Conservation (phyloP, 164 flowering plant species). For the Dillenia turbinata region DNA sequence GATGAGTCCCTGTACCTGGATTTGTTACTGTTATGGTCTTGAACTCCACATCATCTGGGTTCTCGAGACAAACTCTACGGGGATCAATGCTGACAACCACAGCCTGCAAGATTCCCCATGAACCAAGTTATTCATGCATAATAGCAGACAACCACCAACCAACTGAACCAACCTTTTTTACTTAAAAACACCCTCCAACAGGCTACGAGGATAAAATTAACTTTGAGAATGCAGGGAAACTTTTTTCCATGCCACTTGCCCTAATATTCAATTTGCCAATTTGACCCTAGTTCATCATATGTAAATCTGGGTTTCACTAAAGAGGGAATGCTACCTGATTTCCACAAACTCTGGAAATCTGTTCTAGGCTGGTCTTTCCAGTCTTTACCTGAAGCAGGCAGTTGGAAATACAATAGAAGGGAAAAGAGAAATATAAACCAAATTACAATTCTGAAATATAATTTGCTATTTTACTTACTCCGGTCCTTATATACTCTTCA, state of each 20-base stretch:
- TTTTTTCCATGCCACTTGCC: no score
- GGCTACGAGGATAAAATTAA: no score
- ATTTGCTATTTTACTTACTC: conserved; percentile 39
- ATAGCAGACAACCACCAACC: no score
- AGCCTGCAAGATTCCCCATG: conserved; percentile 43
- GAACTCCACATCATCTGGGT: conserved; percentile 65
- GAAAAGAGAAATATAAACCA: not conserved
- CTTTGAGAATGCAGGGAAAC: no score
- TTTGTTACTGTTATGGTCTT: conserved; percentile 56
- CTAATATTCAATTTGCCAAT: no score
- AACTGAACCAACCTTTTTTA: no score
- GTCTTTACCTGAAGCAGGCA: conserved; percentile 59
- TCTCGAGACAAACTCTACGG: conserved; percentile 68
- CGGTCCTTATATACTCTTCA: conserved; percentile 73
- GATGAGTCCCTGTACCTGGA: conserved; percentile 40
- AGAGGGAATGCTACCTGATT: conserved; percentile 59
- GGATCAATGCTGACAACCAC: conserved; percentile 99
- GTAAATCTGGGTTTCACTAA: no score
- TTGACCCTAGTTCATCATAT: no score
- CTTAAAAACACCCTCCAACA: no score
- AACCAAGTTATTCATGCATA: no score
- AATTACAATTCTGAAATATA: no score
- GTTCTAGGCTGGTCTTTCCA: conserved; percentile 90
- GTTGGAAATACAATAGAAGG: conserved; percentile 9
- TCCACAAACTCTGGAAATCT: conserved; percentile 90